phyloP scores from a whole-genome alignment of 768 basidiomycete genomes.

The Rhodosporidiobolus odoratus region DNA sequence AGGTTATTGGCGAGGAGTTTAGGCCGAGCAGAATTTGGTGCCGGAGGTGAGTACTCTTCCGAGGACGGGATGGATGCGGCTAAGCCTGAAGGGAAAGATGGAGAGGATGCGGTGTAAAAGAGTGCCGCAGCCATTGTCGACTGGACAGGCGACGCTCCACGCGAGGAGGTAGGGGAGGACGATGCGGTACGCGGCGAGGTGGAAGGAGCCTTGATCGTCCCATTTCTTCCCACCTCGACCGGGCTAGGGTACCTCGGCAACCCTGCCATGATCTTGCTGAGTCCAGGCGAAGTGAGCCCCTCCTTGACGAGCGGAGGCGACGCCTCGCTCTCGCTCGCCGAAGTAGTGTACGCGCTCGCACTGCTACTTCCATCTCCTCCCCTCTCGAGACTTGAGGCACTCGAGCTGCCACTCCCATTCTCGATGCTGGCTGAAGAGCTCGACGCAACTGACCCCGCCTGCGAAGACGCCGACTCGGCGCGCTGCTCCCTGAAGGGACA shows the following conservation, averaged over 20 bases:
- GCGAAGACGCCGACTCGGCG: neutral
- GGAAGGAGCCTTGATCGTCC: constrained; percentile 27
- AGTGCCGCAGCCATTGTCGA: no score
- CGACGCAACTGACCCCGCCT: neutral
- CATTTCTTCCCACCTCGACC: neutral
- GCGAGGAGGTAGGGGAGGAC: neutral
- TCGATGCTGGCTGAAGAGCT: neutral
- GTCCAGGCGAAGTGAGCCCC: neutral
- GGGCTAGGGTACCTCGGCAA: no score
- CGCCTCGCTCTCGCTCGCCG: neutral
- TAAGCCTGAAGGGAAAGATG: no score
- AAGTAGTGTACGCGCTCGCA: neutral
- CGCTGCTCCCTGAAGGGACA: constrained; percentile 15
- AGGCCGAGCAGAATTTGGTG: no score
- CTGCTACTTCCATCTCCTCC: neutral
- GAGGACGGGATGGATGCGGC: no score
- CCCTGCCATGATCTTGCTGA: neutral
- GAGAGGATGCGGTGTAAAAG: no score
- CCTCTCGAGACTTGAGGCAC: neutral
- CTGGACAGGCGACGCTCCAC: neutral
- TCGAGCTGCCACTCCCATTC: neutral
- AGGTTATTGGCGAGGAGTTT: no score
- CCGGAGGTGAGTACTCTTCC: no score
- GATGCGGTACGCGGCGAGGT: neutral
- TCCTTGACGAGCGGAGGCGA: neutral